A percentile compares a stretch with the other conserved stretches of the same genome.
Conservation (phyloP, 2,329 filamentous ascomycete species). For the Aspergillus eucalypticola region DNA sequence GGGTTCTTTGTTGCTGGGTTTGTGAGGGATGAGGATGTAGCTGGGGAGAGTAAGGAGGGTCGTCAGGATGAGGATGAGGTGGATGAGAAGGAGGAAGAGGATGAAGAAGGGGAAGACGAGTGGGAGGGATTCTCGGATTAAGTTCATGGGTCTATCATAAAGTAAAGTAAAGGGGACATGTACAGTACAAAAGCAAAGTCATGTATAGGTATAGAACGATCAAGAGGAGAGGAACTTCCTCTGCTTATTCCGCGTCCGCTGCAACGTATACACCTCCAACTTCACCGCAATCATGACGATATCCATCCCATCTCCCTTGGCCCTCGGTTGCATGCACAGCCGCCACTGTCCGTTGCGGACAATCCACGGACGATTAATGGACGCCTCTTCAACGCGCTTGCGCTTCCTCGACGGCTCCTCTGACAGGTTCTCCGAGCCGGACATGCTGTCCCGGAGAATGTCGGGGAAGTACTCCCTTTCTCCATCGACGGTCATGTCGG, state of each 20-base stretch:
- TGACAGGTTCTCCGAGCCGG: background rate
- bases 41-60: slow-evolving; percentile 18
- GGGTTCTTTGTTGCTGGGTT: slow-evolving; percentile 96
- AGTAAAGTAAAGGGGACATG: background rate
- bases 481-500: slow-evolving; percentile 46
- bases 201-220: background rate
- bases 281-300: slow-evolving; percentile 75
- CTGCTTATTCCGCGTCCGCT: slow-evolving; percentile 65
- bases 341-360: slow-evolving; percentile 72
- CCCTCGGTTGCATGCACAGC: slow-evolving; percentile 60
- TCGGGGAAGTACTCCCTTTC: slow-evolving; percentile 23
- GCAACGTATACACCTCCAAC: slow-evolving; percentile 68
- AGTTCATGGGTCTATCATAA: background rate
- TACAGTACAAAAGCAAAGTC: slow-evolving; percentile 3
- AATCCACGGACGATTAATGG: slow-evolving; percentile 53
- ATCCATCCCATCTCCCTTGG: slow-evolving; percentile 57
- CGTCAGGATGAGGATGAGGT: slow-evolving; percentile 23
- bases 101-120: slow-evolving; percentile 40
- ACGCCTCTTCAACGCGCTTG: slow-evolving; percentile 16
- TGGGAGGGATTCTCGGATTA: slow-evolving; percentile 49
- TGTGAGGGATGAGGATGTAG: slow-evolving; percentile 56
- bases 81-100: slow-evolving; percentile 21
- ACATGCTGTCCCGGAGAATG: slow-evolving; percentile 12
- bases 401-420: slow-evolving; percentile 18
- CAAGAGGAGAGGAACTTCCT: slow-evolving; percentile 60